Conservation (phyloP, 305 asterid species). For the Rubia balearica region DNA sequence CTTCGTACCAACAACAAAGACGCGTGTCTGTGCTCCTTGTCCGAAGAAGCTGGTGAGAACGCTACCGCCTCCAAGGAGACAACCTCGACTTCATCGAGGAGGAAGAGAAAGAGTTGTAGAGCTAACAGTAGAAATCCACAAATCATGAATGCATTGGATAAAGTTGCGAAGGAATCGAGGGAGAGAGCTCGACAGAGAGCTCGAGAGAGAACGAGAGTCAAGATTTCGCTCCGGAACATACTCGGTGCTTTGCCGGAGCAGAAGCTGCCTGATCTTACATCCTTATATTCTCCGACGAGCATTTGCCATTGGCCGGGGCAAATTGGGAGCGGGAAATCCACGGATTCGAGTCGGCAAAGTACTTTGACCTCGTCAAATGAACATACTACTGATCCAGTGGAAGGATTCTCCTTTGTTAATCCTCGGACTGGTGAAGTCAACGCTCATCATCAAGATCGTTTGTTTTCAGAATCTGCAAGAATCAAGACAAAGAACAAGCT, state of each 20-base stretch:
- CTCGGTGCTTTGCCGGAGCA: constrained; percentile 15
- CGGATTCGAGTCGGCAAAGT: constrained; percentile 1
- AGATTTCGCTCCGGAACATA: constrained; percentile 34
- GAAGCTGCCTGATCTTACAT: too few species aligned
- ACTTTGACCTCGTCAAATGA: constrained; percentile 6
- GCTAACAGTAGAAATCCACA: background rate
- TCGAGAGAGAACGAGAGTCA: constrained; percentile 70
- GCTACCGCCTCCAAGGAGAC: background rate
- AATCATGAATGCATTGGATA: constrained; percentile 1
- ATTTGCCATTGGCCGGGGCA: constrained; percentile 5
- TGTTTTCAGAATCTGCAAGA: constrained; percentile 15
- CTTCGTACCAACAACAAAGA: constrained; percentile 19
- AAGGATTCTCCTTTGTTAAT: constrained; percentile 8
- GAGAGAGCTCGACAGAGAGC: constrained; percentile 84
- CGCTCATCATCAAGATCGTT: constrained; percentile 6
- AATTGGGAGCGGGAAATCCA: constrained; percentile 6
- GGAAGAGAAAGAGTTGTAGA: background rate
- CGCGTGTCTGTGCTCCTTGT: constrained; percentile 22
- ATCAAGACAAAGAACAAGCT: constrained; percentile 28
- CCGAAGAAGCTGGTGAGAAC: constrained; percentile 17
- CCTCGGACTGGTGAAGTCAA: background rate
- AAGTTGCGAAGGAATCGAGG: constrained; percentile 44
- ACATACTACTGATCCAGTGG: background rate
- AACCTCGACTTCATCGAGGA: background rate
- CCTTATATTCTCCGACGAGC: constrained; percentile 3